Base-by-base conservation (phyloP, 495 filamentous ascomycete genomes). In the Lichenothelia convexa region DNA sequence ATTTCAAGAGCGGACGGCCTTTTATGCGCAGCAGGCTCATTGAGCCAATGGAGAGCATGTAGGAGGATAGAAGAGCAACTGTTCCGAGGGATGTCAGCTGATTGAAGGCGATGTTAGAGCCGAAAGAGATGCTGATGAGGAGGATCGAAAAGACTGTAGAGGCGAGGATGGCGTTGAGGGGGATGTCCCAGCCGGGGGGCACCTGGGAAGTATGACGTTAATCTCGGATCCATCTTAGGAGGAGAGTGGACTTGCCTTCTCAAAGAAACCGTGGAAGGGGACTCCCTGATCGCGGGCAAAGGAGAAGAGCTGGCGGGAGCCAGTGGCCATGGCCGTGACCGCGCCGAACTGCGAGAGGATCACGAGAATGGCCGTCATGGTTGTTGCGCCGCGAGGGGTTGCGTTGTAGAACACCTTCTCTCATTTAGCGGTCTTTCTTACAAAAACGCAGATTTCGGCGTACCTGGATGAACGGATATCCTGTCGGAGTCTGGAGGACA, bases 321-420 rank as follows among this genome's bases (percentile, higher is more conserved):
- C 31, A n/a, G 42, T 42, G 11, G 45, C 45, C 11, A 45, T 27
- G 3, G 29, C 15, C 15, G 15, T 17, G 41, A 47, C 20, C n/a
- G 17, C 26, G 15, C 9, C 6, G 18, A 21, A 21, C n/a, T 13
- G 13, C 2, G 39, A 13, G 4, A 32, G 21, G 3, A 44, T n/a
- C n/a, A 44, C 34, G 9, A 47, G 3, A 5, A 47, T 33, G 3
- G 30, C 3, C 4, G 32, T 30, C 40, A 47, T 39, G 18, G 42
- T 19, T 20, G 30, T 44, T 3, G 46, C 37, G 6, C 24, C 43
- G 30, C 32, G 21, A 0, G 33, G 12, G 1, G 46, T 49, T 17
- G 46, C 35, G 29, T 49, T 39, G 36, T 30, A 43, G 43, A 45
- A 46, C n/a, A n/a, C n/a, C n/a, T n/a, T n/a, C n/a, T n/a, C n/a